phyloP scores from a whole-genome alignment of 179 eudicot species.

The Patellifolia procumbens region DNA sequence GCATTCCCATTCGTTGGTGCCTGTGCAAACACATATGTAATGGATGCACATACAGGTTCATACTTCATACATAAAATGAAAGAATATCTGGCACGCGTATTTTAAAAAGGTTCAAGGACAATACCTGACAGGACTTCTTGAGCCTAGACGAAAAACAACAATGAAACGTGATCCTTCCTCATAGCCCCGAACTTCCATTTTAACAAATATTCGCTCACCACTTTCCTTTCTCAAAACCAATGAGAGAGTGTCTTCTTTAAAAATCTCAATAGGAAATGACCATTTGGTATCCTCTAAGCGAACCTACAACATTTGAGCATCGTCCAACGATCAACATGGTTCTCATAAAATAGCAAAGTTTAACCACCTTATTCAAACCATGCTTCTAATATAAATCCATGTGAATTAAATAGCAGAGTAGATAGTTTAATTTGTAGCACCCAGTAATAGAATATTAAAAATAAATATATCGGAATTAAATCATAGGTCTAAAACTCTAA shows the following conservation, averaged over 20 bases:
- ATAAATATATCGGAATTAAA: background rate
- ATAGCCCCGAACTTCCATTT: slow-evolving; percentile 85
- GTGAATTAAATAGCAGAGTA: background rate
- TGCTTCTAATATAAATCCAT: background rate
- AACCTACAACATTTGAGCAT: slow-evolving; percentile 43
- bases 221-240: slow-evolving; percentile 58
- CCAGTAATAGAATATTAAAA: background rate
- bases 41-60: background rate
- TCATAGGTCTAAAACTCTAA: background rate
- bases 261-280: slow-evolving; percentile 82
- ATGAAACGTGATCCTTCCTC: slow-evolving; percentile 98
- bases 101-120: background rate
- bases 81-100: background rate
- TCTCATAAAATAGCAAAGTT: background rate
- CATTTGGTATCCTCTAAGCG: slow-evolving; percentile 68
- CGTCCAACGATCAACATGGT: background rate
- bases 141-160: slow-evolving; percentile 90
- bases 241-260: slow-evolving; percentile 78
- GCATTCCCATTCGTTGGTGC: background rate
- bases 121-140: slow-evolving; percentile 57
- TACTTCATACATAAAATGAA: background rate
- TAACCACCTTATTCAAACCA: slow-evolving; percentile 5
- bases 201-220: slow-evolving; percentile 55
- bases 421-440: background rate
- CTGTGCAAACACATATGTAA: background rate